Base-by-base conservation (phyloP, 495 filamentous ascomycete species). In the Ascodesmis nigricans region DNA sequence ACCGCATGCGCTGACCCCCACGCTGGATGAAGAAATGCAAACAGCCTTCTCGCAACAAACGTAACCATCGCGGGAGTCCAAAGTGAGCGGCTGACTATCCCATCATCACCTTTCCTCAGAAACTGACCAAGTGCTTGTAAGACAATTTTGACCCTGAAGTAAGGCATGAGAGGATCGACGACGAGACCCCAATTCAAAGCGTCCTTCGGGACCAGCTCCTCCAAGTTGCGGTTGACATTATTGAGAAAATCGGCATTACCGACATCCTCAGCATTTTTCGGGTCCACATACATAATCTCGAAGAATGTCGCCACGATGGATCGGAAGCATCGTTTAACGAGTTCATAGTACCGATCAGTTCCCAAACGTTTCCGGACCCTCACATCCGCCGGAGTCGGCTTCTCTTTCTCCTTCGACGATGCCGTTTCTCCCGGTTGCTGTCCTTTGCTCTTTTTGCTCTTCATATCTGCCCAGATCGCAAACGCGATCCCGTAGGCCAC, bases 1-100 rank as follows among this genome's bases (percentile, higher is more conserved):
- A 78, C 91, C 22, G 76, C 73, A 55, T 91, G 73, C 8, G 92
- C 58, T 10, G 84, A 75, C 1, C 87, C 90, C 7, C 92, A 57
- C 1, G 82, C 80, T n/a, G 78, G 71, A 48, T 91, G 71, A 29
- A 92, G 72, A 2, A 73, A 70, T 48, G 79, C 70, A 19, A 93
- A 55, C 6, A 95, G 60, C 29, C 67, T 72, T 15, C 90, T 71
- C 29, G 75, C 71, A 10, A 91, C 65, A 45, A 73, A 75, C 0
- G 70, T 69, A 21, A 78, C 71, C 17, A 83, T 58, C 6, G 71
- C 58, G 16, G 79, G 70, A 1, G 72, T 75, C 81, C 81, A 97
- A n/a, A n/a, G n/a, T n/a, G n/a, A n/a, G n/a, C n/a, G n/a, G n/a
- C n/a, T n/a, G n/a, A n/a, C n/a, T n/a, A 53, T 39, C 29, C 83